Evolutionary conservation across 2,329 filamentous ascomycete genomes (phyloP).

Genomic region (Geoglossum cookeanum): DNA sequence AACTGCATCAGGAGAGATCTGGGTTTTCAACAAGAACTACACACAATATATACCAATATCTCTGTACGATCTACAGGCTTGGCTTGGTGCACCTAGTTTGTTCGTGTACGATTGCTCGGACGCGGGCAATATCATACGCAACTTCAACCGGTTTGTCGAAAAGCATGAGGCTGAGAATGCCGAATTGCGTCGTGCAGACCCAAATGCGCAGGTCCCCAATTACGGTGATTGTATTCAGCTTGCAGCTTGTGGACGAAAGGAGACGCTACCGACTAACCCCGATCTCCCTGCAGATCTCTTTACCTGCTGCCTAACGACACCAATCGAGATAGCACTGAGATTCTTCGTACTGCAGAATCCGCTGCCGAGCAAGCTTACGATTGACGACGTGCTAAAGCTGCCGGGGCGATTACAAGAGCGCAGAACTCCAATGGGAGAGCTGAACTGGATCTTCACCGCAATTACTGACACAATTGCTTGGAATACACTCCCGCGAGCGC

Average conservation of each 20-base stretch:
- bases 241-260: slow-evolving; percentile 74
- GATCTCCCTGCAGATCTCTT: slow-evolving; percentile 87
- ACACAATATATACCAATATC: slow-evolving; percentile 98
- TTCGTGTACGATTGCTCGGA: slow-evolving; percentile 98
- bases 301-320: slow-evolving; percentile 86
- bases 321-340: slow-evolving; percentile 90
- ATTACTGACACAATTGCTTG: slow-evolving; percentile 98
- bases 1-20: slow-evolving; percentile 88
- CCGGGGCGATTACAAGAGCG: slow-evolving; percentile 84
- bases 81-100: slow-evolving; percentile 86
- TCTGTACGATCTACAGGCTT: slow-evolving; percentile 82
- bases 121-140: slow-evolving; percentile 84
- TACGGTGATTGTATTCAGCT: slow-evolving; percentile 84
- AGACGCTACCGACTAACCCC: slow-evolving; percentile 88
- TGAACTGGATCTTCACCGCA: slow-evolving; percentile 99
- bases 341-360: slow-evolving; percentile 95
- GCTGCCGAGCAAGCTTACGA: slow-evolving; percentile 43
- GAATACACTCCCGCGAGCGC: slow-evolving; percentile 74
- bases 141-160: slow-evolving; percentile 85
- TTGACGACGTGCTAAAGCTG: slow-evolving; percentile 73
- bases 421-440: slow-evolving; percentile 78
- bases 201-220: slow-evolving; percentile 39
- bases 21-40: slow-evolving; percentile 98
- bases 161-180: slow-evolving; percentile 85
- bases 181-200: slow-evolving; percentile 56